Conservation (phyloP, 108 stramenopile genomes). For the Nannochloropsis oceanica region DNA sequence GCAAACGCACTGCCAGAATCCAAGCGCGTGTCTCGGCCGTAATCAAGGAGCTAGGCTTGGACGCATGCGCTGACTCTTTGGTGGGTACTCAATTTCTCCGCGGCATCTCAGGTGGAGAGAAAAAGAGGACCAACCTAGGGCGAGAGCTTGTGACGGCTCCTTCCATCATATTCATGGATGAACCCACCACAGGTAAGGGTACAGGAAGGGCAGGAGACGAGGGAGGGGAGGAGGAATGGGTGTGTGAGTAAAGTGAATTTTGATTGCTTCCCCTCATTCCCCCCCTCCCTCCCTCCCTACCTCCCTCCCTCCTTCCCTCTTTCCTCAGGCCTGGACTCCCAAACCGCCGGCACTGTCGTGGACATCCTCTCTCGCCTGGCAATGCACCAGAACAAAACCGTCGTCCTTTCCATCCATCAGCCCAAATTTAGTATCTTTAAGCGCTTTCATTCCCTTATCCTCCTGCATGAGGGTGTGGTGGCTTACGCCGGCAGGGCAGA, state of each 20-base stretch:
- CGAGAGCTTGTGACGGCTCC: constrained; percentile 43
- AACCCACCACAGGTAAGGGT: constrained; percentile 41
- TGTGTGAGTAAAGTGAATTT: no score
- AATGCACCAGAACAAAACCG: not conserved
- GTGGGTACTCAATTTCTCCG: constrained; percentile 38
- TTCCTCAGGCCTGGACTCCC: constrained; percentile 44
- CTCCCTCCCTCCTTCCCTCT: not conserved
- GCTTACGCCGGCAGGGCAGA: not conserved
- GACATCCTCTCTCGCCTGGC: constrained; percentile 44
- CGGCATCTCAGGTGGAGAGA: constrained; percentile 29
- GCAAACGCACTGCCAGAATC: not conserved
- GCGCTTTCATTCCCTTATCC: constrained; percentile 6
- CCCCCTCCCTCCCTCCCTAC: not conserved
- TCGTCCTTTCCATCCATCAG: constrained; percentile 32
- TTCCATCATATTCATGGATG: constrained; percentile 37
- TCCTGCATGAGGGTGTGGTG: not conserved
- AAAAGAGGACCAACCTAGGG: constrained; percentile 31
- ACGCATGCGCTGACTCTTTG: constrained; percentile 50
- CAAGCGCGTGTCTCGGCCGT: constrained; percentile 42
- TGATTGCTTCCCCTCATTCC: not conserved
- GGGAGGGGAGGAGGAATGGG: not conserved
- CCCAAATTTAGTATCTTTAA: constrained; percentile 12
- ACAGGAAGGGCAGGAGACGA: not conserved
- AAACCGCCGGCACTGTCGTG: constrained; percentile 44
- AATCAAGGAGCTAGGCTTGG: constrained; percentile 53